Base-by-base conservation (phyloP, 23 red algal species). In the Cyanidioschyzon merolae region DNA sequence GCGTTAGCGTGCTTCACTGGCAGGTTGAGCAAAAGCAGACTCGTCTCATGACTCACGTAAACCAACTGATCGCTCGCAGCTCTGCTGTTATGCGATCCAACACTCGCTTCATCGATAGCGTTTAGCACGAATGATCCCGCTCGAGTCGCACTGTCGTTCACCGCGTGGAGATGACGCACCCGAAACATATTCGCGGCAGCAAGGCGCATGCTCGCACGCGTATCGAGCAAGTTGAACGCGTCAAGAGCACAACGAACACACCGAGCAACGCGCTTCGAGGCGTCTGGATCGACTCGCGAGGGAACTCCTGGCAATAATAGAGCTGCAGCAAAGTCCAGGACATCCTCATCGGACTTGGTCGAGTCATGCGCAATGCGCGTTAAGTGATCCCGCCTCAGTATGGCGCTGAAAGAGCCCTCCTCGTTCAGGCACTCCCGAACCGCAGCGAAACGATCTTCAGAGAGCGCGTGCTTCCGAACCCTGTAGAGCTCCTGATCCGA, bases 11-110 rank as follows among this genome's bases (percentile, higher is more conserved):
- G 63, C 12, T 27, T 25, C 63, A 3, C 3, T 3, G 63, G 63
- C 29, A 71, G 7, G 29, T 71, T 7, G 7, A 71, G 63, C 63
- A 71, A 3, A 25, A 71, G 63, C 12, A 71, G 16, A 35, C 7
- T 27, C 7, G 21, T 71, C 32, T 71, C 16, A 35, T 71, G 63
- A 35, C 63, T 71, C n/a, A 35, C 63, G 29, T 71, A 71, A 71
- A 35, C 63, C n/a, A 71, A 12, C 12, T 7, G 7, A 25, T 25
- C 63, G n/a, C 2, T 12, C 16, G 12, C 16, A 27, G 63, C 16
- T 35, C 7, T 71, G 32, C 29, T 7, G 32, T 71, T 32, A 27
- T 71, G 2, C 63, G 29, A 15, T 15, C 45, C 21, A 7, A 21
- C 21, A 7, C 21, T 21, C 12, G 45, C 45, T 21, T 54, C 45